Percentiles rank a stretch among this genome's conserved stretches.
These are phyloP conservation scores for Penicillium sp. DNA, from an alignment of 2,329 filamentous ascomycete species.

Conservation along the genomic window DNA sequence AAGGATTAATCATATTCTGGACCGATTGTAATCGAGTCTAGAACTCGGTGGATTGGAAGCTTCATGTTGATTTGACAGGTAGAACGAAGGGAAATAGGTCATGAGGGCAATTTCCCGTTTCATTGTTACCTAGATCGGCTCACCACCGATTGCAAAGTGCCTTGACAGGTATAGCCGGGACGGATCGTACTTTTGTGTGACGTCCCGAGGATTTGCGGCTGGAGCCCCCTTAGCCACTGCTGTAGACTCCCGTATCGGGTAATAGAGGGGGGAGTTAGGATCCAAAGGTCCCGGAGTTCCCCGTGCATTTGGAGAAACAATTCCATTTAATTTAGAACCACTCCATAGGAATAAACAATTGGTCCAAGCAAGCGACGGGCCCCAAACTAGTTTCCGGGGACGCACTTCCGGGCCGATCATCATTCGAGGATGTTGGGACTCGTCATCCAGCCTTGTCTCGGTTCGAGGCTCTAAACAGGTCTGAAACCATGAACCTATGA, in stretches of 20 bases:
- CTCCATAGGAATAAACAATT: too few relatives aligned
- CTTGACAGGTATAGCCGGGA: background rate
- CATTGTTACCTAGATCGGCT: background rate
- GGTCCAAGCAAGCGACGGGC: background rate
- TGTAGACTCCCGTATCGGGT: background rate
- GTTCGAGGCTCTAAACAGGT: background rate
- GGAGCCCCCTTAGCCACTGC: background rate
- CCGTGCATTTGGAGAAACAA: background rate
- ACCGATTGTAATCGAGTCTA: background rate
- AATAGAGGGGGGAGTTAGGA: background rate
- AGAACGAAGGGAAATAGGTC: background rate
- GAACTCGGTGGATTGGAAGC: background rate
- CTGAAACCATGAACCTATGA: too few relatives aligned
- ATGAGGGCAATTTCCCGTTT: constrained; percentile 1
- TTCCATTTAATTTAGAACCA: background rate
- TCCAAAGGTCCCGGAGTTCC: background rate
- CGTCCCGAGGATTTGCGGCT: background rate
- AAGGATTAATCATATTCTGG: background rate
- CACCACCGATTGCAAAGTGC: background rate
- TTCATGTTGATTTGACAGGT: background rate
- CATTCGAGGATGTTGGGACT: constrained; percentile 2
- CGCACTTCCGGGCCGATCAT: constrained; percentile 2
- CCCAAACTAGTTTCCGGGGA: background rate
- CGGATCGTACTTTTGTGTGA: background rate
- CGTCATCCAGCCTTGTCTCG: background rate